Evolutionary conservation across 2,329 filamentous ascomycete genomes (phyloP), one percentile per base, ranked within the genome.

Genomic region (Aspergillus floridensis): DNA sequence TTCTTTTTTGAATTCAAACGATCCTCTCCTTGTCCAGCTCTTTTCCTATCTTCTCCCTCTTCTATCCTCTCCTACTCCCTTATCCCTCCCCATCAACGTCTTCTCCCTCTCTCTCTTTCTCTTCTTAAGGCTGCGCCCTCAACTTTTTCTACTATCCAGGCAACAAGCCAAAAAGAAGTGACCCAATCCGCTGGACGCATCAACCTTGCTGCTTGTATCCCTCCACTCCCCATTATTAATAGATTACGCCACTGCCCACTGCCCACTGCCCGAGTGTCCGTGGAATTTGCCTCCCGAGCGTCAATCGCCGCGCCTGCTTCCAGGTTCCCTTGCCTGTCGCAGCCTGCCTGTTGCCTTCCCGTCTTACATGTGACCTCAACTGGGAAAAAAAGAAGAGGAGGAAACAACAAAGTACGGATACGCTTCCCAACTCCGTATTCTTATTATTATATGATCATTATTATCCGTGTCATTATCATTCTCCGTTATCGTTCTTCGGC

Each of bases 191-290:
- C 52, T 58, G 54, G 54, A 46, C 44, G 38, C 38, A 44, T 60
- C 44, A 29, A 19, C 44, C 44, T 10, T 51, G 16, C 31, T 59
- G 19, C 16, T 38, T 54, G 51, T 31, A 29, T 48, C 22, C 47
- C 49, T 48, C 49, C 57, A 55, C 35, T 54, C 48, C 38, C 50
- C 55, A 61, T 61, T 66, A 65, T 63, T 67, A 64, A 64, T 66
- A 65, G 59, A 67, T 63, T 60, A 63, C 61, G 63, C 65, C 63
- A 67, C 60, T 59, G 55, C 60, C 59, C 60, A 22, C 22, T 22
- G 22, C 22, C 22, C 22, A 22, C 60, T 59, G 55, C 60, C 59
- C 60, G 56, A 59, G 56, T 57, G 51, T 57, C 53, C 35, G 38
- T 57, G 53, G 52, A 47, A 47, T 56, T 59, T 51, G 55, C 53